Evolutionary conservation across 768 basidiomycete species (phyloP).

Genomic region (Lyophyllum atratum): DNA sequence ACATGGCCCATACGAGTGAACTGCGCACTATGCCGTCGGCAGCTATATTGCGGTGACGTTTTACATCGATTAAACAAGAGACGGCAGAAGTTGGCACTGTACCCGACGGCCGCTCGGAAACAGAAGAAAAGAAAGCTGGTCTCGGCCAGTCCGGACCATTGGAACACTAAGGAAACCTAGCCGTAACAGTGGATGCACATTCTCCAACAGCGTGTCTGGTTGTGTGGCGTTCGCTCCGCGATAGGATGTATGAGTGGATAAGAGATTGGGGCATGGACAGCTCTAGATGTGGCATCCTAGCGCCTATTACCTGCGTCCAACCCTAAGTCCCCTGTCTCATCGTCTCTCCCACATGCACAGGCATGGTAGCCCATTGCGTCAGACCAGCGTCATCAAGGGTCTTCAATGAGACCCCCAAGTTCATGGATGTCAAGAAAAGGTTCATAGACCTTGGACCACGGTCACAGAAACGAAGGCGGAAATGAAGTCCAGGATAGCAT

Average conservation of each 20-base stretch:
- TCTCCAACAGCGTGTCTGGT: not conserved
- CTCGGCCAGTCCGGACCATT: not conserved
- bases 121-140: not conserved
- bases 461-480: no score
- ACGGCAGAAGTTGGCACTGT: no score
- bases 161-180: not conserved
- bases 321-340: no score
- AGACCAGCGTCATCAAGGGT: no score
- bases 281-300: not conserved
- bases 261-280: not conserved
- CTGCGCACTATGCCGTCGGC: not conserved
- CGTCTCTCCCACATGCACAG: no score
- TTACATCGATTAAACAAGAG: not conserved
- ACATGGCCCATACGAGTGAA: not conserved
- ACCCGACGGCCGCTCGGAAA: no score
- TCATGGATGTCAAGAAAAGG: no score
- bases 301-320: no score
- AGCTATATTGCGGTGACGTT: not conserved
- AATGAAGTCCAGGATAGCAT: no score
- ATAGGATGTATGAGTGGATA: not conserved
- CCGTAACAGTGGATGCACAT: not conserved
- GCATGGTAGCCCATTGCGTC: no score
- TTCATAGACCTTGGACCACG: no score
- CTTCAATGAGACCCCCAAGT: no score
- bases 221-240: not conserved